These are phyloP conservation scores for Iris pallida DNA, from an alignment of 116 monocot genomes.

Conservation along the genomic window DNA sequence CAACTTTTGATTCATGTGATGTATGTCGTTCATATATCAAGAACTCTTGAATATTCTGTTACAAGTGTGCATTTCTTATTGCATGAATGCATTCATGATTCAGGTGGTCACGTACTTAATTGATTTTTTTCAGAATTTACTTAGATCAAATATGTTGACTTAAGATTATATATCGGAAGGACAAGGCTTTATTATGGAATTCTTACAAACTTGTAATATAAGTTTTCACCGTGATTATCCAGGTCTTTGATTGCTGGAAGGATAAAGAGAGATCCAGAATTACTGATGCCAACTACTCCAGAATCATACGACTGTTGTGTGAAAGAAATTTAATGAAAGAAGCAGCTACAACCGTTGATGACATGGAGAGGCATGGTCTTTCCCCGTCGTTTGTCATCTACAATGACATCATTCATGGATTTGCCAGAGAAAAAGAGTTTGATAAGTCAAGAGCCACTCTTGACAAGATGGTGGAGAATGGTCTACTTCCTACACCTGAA, in stretches of 20 bases:
- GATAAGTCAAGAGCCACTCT: constrained; percentile 27
- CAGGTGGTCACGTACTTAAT: too few relatives aligned
- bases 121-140: too few relatives aligned
- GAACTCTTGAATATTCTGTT: too few relatives aligned
- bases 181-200: too few relatives aligned
- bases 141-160: too few relatives aligned
- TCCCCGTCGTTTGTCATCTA: constrained; percentile 33
- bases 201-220: too few relatives aligned
- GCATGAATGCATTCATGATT: too few relatives aligned
- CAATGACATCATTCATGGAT: constrained; percentile 55
- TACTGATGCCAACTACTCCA: constrained; percentile 39
- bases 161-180: too few relatives aligned
- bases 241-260: constrained; percentile 70
- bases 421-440: constrained; percentile 47
- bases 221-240: not conserved
- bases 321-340: constrained; percentile 31
- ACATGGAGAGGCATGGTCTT: constrained; percentile 48
- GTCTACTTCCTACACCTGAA: constrained; percentile 37
- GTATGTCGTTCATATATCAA: too few relatives aligned
- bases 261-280: constrained; percentile 35
- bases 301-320: constrained; percentile 41
- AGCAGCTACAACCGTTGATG: constrained; percentile 29
- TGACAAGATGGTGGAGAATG: constrained; percentile 42
- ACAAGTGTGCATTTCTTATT: too few relatives aligned
- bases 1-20: too few relatives aligned